Evolutionary conservation across 495 filamentous ascomycete species (phyloP).

Genomic region (Paragyromitra xinjiangensis): DNA sequence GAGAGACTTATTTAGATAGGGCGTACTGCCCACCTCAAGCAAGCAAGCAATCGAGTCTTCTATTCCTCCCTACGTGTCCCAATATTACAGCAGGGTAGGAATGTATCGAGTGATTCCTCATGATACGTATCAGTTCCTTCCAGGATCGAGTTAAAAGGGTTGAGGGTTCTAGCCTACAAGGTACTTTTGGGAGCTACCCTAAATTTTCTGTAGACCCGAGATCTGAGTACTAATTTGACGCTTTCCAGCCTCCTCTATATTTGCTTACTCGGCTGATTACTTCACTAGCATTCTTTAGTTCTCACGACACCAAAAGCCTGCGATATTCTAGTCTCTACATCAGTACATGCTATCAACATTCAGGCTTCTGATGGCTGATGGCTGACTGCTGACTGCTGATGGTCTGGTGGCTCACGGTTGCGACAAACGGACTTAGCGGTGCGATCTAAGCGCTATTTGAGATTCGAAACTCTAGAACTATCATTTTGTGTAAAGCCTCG

Average conservation of each 20-base stretch:
- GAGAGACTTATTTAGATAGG: too few species aligned
- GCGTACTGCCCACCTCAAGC: too few species aligned
- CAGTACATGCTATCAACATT: background rate
- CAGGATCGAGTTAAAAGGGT: background rate
- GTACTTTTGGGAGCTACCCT: background rate
- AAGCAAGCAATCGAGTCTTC: too few species aligned
- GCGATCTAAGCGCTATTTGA: background rate
- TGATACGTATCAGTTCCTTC: background rate
- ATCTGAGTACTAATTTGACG: background rate
- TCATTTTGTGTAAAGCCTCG: background rate
- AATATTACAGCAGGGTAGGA: background rate
- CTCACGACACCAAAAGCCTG: background rate
- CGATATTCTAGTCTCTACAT: background rate
- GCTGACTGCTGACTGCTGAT: too few species aligned
- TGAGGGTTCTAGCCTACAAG: background rate
- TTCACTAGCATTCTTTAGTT: background rate
- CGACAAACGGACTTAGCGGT: background rate
- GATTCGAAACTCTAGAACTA: background rate
- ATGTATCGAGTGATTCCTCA: background rate
- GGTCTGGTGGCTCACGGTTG: background rate
- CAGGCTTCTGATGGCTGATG: background rate
- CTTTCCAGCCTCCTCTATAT: background rate
- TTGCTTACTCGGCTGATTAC: background rate
- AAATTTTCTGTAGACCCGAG: background rate
- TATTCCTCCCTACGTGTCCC: too few species aligned